Base-by-base conservation (phyloP, 306 rosid genomes). In the Cicer judaicum region DNA sequence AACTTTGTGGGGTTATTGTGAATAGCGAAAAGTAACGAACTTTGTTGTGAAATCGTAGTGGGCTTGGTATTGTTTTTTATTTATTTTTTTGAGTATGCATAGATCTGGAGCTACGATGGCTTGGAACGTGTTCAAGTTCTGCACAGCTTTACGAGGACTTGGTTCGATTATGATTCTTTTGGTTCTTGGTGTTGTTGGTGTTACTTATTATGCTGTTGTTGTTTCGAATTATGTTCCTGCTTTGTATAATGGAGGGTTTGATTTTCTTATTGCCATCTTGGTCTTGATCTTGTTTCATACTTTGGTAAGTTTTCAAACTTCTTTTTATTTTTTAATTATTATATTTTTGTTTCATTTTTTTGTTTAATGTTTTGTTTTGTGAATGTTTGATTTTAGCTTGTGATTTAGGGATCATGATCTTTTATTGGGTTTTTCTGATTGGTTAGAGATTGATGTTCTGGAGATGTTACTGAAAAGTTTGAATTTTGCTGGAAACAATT, bases 61-160 rank as follows among this genome's bases (percentile, higher is more conserved):
- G 60, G 44, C 47, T 4, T 56, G 15, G 2, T 24, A 3, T 24
- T 24, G 15, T 56, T 10, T 8, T 18, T 19, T 2, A 8, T 56
- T 10, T 8, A 8, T 19, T 64, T 76, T 10, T 10, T 65, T 47
- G 79, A 82, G 76, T 82, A 92, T 95, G 98, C 97, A 95, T 87
- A 95, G 99, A 95, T 95, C 98, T 90, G 99, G 96, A 64, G 91
- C 87, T 44, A 82, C 97, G 53, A 95, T 95, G 98, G 98, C 99
- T 59, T 95, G 99, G 99, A 95, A 95, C 71, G 98, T 95, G 83
- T 95, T 95, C 91, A 90, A 95, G 92, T 95, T 95, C 84, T 95
- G 99, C 72, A 90, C 97, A 49, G 99, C 93, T 79, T 82, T 95
- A 19, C 89, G 99, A 69, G 99, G 98, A 60, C 84, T 95, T 72